phyloP scores from a whole-genome alignment of 2,329 filamentous ascomycete species.

The Diaporthe destruens region DNA sequence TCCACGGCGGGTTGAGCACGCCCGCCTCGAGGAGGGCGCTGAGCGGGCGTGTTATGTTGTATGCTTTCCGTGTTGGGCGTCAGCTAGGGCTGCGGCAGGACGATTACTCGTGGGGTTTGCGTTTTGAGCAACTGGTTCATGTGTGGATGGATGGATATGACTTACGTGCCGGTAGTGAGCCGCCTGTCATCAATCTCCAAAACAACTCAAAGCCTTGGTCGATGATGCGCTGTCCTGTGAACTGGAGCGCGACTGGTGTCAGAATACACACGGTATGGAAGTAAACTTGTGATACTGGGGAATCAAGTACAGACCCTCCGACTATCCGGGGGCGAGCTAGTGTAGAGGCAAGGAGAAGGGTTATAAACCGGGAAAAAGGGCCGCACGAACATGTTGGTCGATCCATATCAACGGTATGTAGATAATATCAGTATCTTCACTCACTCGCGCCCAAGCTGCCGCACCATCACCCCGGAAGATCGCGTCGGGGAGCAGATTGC shows the following conservation, averaged over 20 bases:
- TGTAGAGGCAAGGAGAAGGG: not conserved
- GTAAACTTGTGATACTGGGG: too few relatives aligned
- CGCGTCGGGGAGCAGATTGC: not conserved
- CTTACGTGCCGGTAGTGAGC: not conserved
- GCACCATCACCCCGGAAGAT: not conserved
- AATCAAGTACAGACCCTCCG: not conserved
- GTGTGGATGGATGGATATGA: not conserved
- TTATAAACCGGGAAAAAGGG: too few relatives aligned
- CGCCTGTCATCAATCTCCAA: not conserved
- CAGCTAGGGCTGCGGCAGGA: not conserved
- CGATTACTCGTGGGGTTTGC: too few relatives aligned
- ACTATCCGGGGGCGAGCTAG: too few relatives aligned
- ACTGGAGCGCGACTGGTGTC: not conserved
- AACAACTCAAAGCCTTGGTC: slow-evolving; percentile 8
- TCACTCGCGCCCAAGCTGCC: not conserved
- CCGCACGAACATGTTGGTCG: not conserved
- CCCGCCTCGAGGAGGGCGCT: not conserved
- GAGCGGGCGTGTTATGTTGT: slow-evolving; percentile 3
- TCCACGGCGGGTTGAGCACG: not conserved
- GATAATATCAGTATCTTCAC: not conserved
- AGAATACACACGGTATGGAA: not conserved
- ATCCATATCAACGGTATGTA: not conserved
- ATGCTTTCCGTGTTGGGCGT: not conserved
- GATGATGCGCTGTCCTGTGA: not conserved
- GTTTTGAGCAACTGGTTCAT: too few relatives aligned